Base-by-base conservation (phyloP, 495 filamentous ascomycete species). In the Xylaria scruposa region DNA sequence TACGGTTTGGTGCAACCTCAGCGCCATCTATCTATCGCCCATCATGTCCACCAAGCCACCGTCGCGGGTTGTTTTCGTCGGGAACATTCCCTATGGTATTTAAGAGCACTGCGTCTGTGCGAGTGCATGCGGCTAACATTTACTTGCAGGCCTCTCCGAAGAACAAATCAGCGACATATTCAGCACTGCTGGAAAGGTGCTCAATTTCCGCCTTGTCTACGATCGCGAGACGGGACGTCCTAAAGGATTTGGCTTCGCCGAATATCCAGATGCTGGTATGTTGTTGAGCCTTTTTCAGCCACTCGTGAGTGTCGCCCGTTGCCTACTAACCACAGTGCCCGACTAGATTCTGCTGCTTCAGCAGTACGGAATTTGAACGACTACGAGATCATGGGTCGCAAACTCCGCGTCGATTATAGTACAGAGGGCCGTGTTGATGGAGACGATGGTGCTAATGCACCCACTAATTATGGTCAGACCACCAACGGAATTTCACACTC, bases 361-460 rank as follows among this genome's bases (percentile, higher is more conserved):
- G 96, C 96, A 7, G 95, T 98, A 24, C 91, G 96, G 70, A 99
- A 99, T 78, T 86, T 99, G 42, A 97, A 99, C 84, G 94, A 97
- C 79, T 90, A 95, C 85, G 95, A 98, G 79, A 90, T 97, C 71
- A 97, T 97, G 94, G 94, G 93, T 26, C 90, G 96, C 67, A 97
- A 97, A 77, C 87, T 99, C 68, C 90, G 95, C 38, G 96, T 99
- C 40, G 96, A 97, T 79, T 99, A 94, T 81, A 94, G 92, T 33
- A 96, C 97, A 79, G 94, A 97, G 78, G 93, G 93, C 31, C 91
- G 90, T 63, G 91, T 91, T 66, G 91, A 93, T 70, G 93, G 93
- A 21, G 82, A 89, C 58, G 80, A 83, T 56, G 77, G 76, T 58
- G 76, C 75, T 36, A 86, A 86, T 53, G 83, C 86, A 26, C 85